phyloP scores from a whole-genome alignment of 1,139 yeast species.

The Candida dubliniensis region DNA sequence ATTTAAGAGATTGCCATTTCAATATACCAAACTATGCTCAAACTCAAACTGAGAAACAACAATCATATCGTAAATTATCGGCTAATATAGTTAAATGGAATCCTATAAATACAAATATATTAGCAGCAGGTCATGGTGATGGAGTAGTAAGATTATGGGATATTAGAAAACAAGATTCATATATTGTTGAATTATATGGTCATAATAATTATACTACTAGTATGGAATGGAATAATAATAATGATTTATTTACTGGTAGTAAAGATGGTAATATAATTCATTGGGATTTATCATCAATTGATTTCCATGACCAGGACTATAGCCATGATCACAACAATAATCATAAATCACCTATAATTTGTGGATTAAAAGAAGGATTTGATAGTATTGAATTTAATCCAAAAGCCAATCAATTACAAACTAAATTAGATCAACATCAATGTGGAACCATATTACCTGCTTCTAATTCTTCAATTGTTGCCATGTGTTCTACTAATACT shows the following conservation, averaged over 20 bases:
- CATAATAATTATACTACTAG: constrained; percentile 55
- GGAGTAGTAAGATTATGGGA: constrained; percentile 73
- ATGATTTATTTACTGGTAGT: constrained; percentile 64
- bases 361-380: constrained; percentile 51
- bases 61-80: constrained; percentile 18
- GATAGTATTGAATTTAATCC: constrained; percentile 42
- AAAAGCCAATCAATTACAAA: constrained; percentile 29
- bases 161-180: constrained; percentile 57
- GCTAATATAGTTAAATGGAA: constrained; percentile 62
- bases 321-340: no score
- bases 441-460: constrained; percentile 65
- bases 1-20: constrained; percentile 51
- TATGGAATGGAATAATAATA: constrained; percentile 60
- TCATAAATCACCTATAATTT: constrained; percentile 21
- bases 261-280: constrained; percentile 71
- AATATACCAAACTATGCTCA: constrained; percentile 27
- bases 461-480: constrained; percentile 50
- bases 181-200: constrained; percentile 51
- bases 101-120: constrained; percentile 53
- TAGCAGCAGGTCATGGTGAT: constrained; percentile 68
- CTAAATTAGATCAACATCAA: constrained; percentile 43
- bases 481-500: constrained; percentile 30
- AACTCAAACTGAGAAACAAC: constrained; percentile 10
- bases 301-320: no score
- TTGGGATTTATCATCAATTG: constrained; percentile 56